phyloP scores from a whole-genome alignment of 108 stramenopile species.

The Aurantiochytrium sp. region DNA sequence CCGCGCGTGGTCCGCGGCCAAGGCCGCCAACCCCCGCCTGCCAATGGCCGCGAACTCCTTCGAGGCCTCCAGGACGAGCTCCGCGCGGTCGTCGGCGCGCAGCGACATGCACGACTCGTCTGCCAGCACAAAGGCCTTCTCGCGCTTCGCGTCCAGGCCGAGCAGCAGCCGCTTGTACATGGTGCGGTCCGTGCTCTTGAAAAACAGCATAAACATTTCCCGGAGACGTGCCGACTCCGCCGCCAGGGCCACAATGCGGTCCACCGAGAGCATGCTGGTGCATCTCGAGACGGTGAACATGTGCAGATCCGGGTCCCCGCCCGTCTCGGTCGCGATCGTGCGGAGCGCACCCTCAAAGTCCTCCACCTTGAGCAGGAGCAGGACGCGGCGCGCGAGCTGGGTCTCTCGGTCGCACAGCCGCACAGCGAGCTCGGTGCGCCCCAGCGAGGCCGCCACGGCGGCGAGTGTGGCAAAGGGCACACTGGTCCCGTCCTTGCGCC shows the following conservation, averaged over 20 bases:
- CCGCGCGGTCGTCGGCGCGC: neutral
- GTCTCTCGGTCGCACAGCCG: neutral
- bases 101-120: neutral
- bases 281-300: neutral
- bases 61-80: neutral
- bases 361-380: neutral
- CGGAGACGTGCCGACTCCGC: neutral
- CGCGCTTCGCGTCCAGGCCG: neutral
- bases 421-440: neutral
- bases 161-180: neutral
- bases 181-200: neutral
- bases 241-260: neutral
- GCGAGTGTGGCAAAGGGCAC: conserved; percentile 1
- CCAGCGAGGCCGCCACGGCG: neutral
- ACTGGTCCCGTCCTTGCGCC: neutral
- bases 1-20: conserved; percentile 22
- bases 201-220: neutral
- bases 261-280: neutral
- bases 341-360: conserved; percentile 22
- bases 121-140: conserved; percentile 14
- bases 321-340: neutral
- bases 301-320: conserved; percentile 15
- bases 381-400: neutral
- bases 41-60: neutral
- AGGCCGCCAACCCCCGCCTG: neutral